phyloP scores from a whole-genome alignment of 306 rosid species.

The Prosopis cineraria region DNA sequence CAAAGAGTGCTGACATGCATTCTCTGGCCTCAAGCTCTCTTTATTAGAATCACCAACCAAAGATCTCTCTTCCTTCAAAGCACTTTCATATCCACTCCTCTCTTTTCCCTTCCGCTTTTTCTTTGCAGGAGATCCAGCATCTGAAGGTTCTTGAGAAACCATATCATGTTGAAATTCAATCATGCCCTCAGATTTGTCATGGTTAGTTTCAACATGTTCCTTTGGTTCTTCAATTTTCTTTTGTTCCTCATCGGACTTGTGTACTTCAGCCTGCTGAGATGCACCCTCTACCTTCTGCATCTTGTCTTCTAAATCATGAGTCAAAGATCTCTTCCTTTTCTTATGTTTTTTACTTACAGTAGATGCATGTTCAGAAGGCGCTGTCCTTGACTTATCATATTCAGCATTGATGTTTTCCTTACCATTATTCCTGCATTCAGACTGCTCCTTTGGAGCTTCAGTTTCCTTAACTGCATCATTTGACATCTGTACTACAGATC shows the following conservation, averaged over 20 bases:
- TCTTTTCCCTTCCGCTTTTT: constrained; percentile 35
- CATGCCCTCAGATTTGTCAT: constrained; percentile 24
- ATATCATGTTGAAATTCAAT: constrained; percentile 15
- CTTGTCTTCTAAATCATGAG: constrained; percentile 33
- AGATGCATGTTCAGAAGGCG: constrained; percentile 42
- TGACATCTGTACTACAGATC: constrained; percentile 28
- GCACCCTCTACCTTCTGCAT: constrained; percentile 36
- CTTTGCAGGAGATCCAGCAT: constrained; percentile 32
- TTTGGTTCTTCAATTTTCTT: constrained; percentile 28
- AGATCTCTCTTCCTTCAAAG: constrained; percentile 21
- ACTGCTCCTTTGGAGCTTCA: constrained; percentile 42
- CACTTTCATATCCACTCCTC: constrained; percentile 26
- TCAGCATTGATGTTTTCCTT: constrained; percentile 29
- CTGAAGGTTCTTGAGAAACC: constrained; percentile 32
- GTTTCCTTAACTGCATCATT: constrained; percentile 34
- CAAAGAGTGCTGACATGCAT: constrained; percentile 38
- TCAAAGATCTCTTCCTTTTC: constrained; percentile 37
- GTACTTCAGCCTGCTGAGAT: constrained; percentile 33
- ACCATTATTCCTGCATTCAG: constrained; percentile 16
- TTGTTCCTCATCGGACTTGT: constrained; percentile 22
- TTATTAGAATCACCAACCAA: constrained; percentile 22
- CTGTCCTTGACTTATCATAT: constrained; percentile 31
- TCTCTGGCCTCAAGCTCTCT: constrained; percentile 25
- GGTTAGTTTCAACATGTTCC: constrained; percentile 25
- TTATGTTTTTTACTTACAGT: constrained; percentile 39